Evolutionary conservation across 2,329 filamentous ascomycete genomes (phyloP), one percentile per base, ranked within the genome.

Genomic region (Macroventuria anomochaeta): DNA sequence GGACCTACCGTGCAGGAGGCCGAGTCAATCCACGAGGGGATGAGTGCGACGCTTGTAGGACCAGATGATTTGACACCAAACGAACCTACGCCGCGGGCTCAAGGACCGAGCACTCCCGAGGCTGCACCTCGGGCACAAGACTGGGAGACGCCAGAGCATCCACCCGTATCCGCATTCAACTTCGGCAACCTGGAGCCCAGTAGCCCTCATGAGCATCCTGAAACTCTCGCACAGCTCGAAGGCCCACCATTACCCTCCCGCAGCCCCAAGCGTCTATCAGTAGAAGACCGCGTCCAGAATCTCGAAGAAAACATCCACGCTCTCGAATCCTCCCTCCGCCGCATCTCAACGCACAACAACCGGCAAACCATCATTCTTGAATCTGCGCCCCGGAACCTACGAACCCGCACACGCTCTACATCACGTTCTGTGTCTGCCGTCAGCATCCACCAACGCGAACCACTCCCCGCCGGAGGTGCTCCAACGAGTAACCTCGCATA

Each of bases 311-410:
- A 61, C 28, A 61, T 72, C 47, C 64, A 65, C 1, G 59, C 55
- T 8, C 63, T 75, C 11, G 70, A 73, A 44, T 57, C 60, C 2
- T 70, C 70, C 1, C 56, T 75, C 7, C 70, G 64, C 31, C 68
- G 69, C 21, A 52, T 75, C 18, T 70, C 70, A 8, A 65, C 68
- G 7, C 69, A 67, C 55, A 72, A 57, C 51, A 71, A 71, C 37
- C 69, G 69, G 4, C 71, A 75, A 54, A 75, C 72, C 43, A 73
- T 76, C 51, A 73, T 76, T 32, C 67, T 76, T 8, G 71, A 74
- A 40, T 72, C 71, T 18, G 67, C 71, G 29, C 72, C 73, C 4
- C 69, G 67, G 37, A 71, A 64, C 12, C 61, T 70, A 1, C 66
- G 70, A 8, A 65, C 69, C 4, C 61, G 73, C 3, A 67, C 73